Percentiles rank a stretch among this genome's conserved stretches.
Evolutionary conservation across 73 alveolate species (phyloP).

Genomic region (Paramecium primaurelia): DNA sequence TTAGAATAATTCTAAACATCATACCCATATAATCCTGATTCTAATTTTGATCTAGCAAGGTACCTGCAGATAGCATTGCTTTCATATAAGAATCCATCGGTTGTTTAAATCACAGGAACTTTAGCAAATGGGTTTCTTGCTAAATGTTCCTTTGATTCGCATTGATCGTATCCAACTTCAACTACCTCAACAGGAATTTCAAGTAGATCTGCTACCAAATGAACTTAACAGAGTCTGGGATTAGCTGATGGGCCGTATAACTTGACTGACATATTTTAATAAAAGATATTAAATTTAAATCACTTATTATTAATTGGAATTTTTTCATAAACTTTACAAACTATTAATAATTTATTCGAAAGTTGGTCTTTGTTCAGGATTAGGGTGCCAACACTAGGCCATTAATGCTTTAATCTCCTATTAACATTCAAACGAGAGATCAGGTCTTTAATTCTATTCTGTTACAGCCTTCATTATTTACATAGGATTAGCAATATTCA

Average conservation of each 20-base stretch:
- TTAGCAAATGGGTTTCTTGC: conserved; percentile 71
- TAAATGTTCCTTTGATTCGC: conserved; percentile 60
- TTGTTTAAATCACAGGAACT: conserved; percentile 77
- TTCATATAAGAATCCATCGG: conserved; percentile 68
- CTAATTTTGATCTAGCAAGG: conserved; percentile 63
- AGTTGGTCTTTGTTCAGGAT: background rate
- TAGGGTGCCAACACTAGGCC: background rate
- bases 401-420: background rate
- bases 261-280: background rate
- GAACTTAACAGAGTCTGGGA: background rate
- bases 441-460: conserved; percentile 9
- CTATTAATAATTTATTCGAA: background rate
- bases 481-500: conserved; percentile 13
- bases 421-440: background rate
- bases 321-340: background rate
- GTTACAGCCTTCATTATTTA: conserved; percentile 10
- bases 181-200: background rate
- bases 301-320: background rate
- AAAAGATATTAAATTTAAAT: background rate
- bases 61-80: conserved; percentile 72
- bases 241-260: background rate
- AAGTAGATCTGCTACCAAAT: background rate
- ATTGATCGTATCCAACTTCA: background rate
- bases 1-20: background rate
- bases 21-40: conserved; percentile 32